Evolutionary conservation across 2,329 filamentous ascomycete species (phyloP), one percentile per base, ranked within the genome.

Genomic region (Nigrograna mackinnonii): DNA sequence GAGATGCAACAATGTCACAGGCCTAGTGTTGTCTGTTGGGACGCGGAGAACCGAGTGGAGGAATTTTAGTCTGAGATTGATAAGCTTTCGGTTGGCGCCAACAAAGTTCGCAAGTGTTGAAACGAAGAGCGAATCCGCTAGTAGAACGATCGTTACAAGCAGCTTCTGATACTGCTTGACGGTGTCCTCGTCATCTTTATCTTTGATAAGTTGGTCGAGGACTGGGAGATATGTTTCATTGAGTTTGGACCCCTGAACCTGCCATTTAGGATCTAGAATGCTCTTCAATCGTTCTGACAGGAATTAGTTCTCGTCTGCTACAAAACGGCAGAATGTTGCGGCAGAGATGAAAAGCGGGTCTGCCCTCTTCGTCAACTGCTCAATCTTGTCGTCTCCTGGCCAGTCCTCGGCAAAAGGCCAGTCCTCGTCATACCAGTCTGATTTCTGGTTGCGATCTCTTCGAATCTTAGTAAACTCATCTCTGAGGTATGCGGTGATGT

Each of bases 311-410:
- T n/a, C n/a, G n/a, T n/a, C n/a, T n/a, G n/a, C n/a, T n/a, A 64
- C 19, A 41, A 54, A 62, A 24, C 56, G 56, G 41, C 48, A 61
- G 7, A 49, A 45, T 2, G 57, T 64, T 19, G 51, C 52, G 35
- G 67, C 60, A 26, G 50, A 66, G 41, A 70, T 70, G 41, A 70
- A 70, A 17, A 71, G 46, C 6, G 48, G 52, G 18, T 31, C 59
- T 54, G 43, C 55, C 32, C 32, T 58, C 39, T 57, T 31, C 28
- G 64, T 55, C 5, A 70, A 45, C 5, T 35, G 41, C 4, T 50
- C 21, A 9, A 66, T 54, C 22, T 41, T 42, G 4, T 62, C 33
- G 28, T 42, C 9, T 3, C 49, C 43, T 32, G 61, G 64, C 65
- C 47, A 58, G 37, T 50, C 49, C n/a, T n/a, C n/a, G n/a, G n/a